Conservation (phyloP, 352 stramenopile species). For the Thalassiosira mediterranea region DNA sequence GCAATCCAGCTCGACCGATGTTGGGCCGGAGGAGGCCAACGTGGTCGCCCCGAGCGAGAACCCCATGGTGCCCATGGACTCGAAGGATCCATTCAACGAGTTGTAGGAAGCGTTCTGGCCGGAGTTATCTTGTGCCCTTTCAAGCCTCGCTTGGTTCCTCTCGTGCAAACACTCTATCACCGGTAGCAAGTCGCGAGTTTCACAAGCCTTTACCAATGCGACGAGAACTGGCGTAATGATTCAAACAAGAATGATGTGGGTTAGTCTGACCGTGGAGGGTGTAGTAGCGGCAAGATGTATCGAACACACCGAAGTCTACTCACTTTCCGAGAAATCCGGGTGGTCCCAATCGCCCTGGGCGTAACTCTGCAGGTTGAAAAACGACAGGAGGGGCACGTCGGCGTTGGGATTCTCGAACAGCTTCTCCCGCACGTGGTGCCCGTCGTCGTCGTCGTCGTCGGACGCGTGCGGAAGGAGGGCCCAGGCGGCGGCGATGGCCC, state of each 20-base stretch:
- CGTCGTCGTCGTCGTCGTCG: conserved; percentile 15
- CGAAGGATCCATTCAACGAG: conserved; percentile 52
- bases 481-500: conserved; percentile 49
- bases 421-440: conserved; percentile 43
- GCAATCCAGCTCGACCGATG: conserved; percentile 67
- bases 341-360: conserved; percentile 82
- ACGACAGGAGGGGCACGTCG: conserved; percentile 69
- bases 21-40: conserved; percentile 8
- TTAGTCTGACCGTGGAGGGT: too few species aligned
- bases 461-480: conserved; percentile 28
- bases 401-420: conserved; percentile 58
- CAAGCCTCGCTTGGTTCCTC: conserved; percentile 53
- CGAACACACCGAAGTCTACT: conserved; percentile 16
- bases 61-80: conserved; percentile 27
- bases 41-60: conserved; percentile 38
- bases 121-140: background rate
- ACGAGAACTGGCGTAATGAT: conserved; percentile 58
- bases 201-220: conserved; percentile 78
- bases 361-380: conserved; percentile 80
- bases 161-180: conserved; percentile 74
- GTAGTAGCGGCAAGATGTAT: background rate
- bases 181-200: conserved; percentile 77
- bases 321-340: conserved; percentile 70
- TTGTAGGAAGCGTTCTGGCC: conserved; percentile 10
- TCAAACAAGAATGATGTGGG: conserved; percentile 2